These are phyloP conservation scores for Pythium vanterpoolii DNA, from an alignment of 352 stramenopile species.

Conservation along the genomic window DNA sequence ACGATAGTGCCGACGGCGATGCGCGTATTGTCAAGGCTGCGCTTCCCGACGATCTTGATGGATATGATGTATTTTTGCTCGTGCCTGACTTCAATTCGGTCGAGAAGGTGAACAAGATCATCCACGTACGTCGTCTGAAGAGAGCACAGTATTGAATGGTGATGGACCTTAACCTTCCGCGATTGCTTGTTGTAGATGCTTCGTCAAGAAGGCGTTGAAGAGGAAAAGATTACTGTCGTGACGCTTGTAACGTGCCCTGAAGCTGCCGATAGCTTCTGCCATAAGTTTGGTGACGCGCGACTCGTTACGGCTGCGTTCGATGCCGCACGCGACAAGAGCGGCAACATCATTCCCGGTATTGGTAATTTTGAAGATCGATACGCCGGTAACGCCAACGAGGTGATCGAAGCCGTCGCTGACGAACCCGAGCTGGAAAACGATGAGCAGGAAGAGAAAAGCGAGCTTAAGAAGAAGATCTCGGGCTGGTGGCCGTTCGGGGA, in stretches of 20 bases:
- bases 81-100: conserved; percentile 61
- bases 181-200: conserved; percentile 37
- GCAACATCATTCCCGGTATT: conserved; percentile 69
- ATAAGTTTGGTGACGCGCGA: conserved; percentile 69
- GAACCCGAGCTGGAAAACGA: conserved; percentile 33
- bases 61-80: conserved; percentile 64
- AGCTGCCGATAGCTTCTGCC: conserved; percentile 76
- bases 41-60: conserved; percentile 64
- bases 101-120: conserved; percentile 65
- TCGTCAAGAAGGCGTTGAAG: conserved; percentile 62
- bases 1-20: conserved; percentile 24
- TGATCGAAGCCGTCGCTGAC: conserved; percentile 32
- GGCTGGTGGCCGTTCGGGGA: conserved; percentile 31
- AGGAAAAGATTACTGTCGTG: conserved; percentile 79
- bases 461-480: conserved; percentile 40
- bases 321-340: conserved; percentile 44
- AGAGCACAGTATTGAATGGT: not conserved
- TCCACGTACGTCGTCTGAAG: conserved; percentile 43
- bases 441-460: conserved; percentile 10
- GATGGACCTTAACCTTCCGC: not conserved
- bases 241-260: conserved; percentile 78
- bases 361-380: conserved; percentile 79
- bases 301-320: conserved; percentile 82
- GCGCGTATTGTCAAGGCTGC: conserved; percentile 40
- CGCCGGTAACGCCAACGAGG: conserved; percentile 29